Evolutionary conservation across 2,329 filamentous ascomycete species (phyloP), one percentile per base, ranked within the genome.

Genomic region (Diaporthe nobilis): DNA sequence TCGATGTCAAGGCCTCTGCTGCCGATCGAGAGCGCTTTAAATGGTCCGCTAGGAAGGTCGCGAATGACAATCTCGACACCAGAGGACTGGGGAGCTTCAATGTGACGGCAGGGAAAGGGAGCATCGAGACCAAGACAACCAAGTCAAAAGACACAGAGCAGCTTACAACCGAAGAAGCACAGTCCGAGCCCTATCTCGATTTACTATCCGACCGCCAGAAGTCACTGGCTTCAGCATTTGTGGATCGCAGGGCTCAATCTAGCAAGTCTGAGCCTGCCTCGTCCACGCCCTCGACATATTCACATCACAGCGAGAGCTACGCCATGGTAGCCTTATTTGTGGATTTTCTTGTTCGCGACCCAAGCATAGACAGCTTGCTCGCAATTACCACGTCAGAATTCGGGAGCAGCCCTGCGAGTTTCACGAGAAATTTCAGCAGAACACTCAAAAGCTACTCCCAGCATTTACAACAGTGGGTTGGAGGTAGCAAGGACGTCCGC

Each of bases 11-110:
- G n/a, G 91, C 92, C 57, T 92, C 94, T 79, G 95, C 95, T 10
- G 96, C 98, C 82, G 96, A 98, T 83, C 97, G 98, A 84, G 96
- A 95, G 60, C 97, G 95, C 68, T 97, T 97, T 4, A 96, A 98
- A 85, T 98, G 96, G 96, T 99, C 98, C 84, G 96, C 98, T 72
- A 94, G 95, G 82, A 96, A 95, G 83, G 94, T 98, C 76, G 95
- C 98, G 94, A 96, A 98, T 84, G 97, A 98, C 84, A 94, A 92
- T 77, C 95, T 98, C 79, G 95, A 96, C 72, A 91, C 93, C 78
- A 98, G 98, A 87, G 94, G 98, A 77, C 89, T 99, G 78, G 95
- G 95, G 78, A 98, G 95, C 86, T 87, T 99, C 82, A 95, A 97
- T 82, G 97, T 98, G 34, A 37, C 34, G 34, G 5, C 34, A 37